Base-by-base conservation (phyloP, 129 eudicot genomes). In the Helianthus annuus region DNA sequence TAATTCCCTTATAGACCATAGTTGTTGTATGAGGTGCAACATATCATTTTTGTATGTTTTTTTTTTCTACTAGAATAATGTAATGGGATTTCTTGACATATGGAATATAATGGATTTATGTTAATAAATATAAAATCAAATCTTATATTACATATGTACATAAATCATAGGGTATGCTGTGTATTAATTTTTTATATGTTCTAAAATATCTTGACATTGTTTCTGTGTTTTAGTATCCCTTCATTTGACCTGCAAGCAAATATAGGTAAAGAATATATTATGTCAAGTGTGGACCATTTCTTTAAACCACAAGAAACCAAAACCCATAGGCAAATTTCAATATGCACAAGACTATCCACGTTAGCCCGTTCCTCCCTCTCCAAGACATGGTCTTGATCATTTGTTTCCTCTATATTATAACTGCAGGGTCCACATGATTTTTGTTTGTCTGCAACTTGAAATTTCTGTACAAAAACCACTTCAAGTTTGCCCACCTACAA, bases 381-480 rank as follows among this genome's bases (percentile, higher is more conserved):
- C 27, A 76, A 56, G 74, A 76, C 80, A 66, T 19, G 51, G 16
- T 66, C 17, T 76, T 76, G 67, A 67, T 72, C 61, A 76, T 67
- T 44, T 76, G 80, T 76, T 57, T 32, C 80, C 74, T 27, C 40
- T 56, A 44, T 34, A 56, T 34, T 27, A 46, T 45, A 68, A 17
- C 1, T 17, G 59, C 48, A 56, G 66, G 69, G 69, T 19, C 80
- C 75, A 42, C 32, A 13, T 5, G 32, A 45, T 42, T 57, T 44
- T 69, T 67, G 38, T 67, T 57, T 76, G 74, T 72, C 77, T 62
- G 3, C 44, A 29, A 66, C 57, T 52, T 29, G 8, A 45, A 24
- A 56, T n/a, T 9, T 46, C 13, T 45, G 51, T 66, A 42, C 59
- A 38, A 36, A 73, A 49, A 29, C 62, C 78, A 56, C 52, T 73